Percentiles rank a stretch among this genome's conserved stretches.
Conservation (phyloP, 1,284 basidiomycete species). For the Cutaneotrichosporon daszewskae region DNA sequence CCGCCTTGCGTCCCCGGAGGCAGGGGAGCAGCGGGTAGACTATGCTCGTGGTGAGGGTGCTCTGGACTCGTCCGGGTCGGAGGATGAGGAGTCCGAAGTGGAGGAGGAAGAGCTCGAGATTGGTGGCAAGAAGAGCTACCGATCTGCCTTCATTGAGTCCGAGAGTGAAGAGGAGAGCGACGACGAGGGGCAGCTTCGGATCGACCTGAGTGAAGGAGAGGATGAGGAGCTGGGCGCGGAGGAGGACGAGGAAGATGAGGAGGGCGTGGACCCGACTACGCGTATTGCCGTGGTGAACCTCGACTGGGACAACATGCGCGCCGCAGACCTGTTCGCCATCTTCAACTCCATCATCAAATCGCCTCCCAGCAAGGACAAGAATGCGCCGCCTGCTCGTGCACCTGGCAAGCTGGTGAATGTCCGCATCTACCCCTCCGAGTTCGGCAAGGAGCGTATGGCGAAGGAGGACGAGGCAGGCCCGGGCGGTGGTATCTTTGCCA, state of each 20-base stretch:
- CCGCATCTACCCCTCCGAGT: constrained; percentile 84
- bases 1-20: constrained; percentile 52
- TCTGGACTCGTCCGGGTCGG: constrained; percentile 72
- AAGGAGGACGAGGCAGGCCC: constrained; percentile 87
- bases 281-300: constrained; percentile 90
- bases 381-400: constrained; percentile 35
- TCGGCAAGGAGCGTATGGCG: constrained; percentile 83
- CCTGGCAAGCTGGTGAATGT: constrained; percentile 66
- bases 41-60: constrained; percentile 84
- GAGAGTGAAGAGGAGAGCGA: constrained; percentile 35
- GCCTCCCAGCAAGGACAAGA: constrained; percentile 15
- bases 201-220: constrained; percentile 60
- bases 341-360: constrained; percentile 73
- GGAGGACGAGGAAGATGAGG: constrained; percentile 43
- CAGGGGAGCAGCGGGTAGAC: constrained; percentile 54
- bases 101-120: constrained; percentile 50
- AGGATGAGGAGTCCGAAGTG: constrained; percentile 55
- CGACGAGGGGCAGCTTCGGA: constrained; percentile 48
- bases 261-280: constrained; percentile 52
- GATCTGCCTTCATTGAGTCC: constrained; percentile 27
- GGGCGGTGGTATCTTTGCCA: constrained; percentile 69
- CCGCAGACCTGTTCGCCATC: constrained; percentile 85
- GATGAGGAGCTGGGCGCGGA: constrained; percentile 36
- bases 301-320: constrained; percentile 96
- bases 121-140: constrained; percentile 53